Conservation (phyloP, 768 basidiomycete genomes). For the Suillus hirtellus region DNA sequence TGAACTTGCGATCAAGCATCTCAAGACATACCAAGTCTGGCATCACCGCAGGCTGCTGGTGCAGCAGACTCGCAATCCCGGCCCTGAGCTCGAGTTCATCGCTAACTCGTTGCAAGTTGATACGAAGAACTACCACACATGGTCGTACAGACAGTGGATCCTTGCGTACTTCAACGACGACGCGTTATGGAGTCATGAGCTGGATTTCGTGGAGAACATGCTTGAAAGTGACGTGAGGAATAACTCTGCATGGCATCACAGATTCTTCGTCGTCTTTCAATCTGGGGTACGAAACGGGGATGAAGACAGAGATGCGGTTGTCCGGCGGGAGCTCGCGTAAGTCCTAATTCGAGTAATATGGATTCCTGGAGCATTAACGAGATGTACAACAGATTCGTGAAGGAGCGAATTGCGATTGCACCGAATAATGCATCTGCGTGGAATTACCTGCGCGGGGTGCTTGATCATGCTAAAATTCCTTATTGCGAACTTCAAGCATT, state of each 20-base stretch:
- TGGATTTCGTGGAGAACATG: conserved; percentile 73
- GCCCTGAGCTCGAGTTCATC: conserved; percentile 80
- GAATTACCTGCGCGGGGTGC: conserved; percentile 93
- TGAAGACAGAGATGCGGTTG: conserved; percentile 56
- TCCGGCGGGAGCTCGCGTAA: conserved; percentile 75
- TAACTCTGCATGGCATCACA: conserved; percentile 97
- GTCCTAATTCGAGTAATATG: conserved; percentile 32
- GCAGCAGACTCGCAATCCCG: conserved; percentile 50
- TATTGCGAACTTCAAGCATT: conserved; percentile 58
- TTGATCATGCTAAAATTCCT: conserved; percentile 61
- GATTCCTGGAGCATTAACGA: neutral
- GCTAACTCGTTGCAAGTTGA: conserved; percentile 70
- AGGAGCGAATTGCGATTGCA: conserved; percentile 78
- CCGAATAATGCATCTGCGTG: conserved; percentile 95
- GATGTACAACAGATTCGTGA: conserved; percentile 58
- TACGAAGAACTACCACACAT: conserved; percentile 98
- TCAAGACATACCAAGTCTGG: conserved; percentile 99
- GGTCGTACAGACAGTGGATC: conserved; percentile 97
- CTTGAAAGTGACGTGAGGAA: conserved; percentile 81
- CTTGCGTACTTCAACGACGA: conserved; percentile 80
- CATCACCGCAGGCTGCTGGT: conserved; percentile 84
- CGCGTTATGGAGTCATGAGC: conserved; percentile 71
- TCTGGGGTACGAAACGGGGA: conserved; percentile 63
- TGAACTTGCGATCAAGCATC: conserved; percentile 74
- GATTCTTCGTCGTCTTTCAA: conserved; percentile 84